phyloP scores from a whole-genome alignment of 1,139 yeast species.

The Arxiozyma heterogenica region DNA sequence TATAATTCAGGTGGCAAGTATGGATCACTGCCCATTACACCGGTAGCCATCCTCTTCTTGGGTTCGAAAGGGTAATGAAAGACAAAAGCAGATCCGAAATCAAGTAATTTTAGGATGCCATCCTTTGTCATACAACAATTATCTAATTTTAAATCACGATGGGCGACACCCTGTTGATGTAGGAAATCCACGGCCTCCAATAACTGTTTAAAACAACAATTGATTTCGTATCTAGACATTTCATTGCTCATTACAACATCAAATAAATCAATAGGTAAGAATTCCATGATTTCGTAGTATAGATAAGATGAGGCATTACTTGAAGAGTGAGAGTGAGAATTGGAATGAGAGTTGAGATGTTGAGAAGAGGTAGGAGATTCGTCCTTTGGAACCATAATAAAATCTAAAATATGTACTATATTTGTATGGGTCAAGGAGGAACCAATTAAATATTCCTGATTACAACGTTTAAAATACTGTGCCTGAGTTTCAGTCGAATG shows the following conservation, averaged over 20 bases:
- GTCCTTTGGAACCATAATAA: slow-evolving; percentile 28
- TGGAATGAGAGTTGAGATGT: slow-evolving; percentile 43
- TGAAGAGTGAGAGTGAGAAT: background rate
- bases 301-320: background rate
- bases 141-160: slow-evolving; percentile 87
- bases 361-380: slow-evolving; percentile 38
- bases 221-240: slow-evolving; percentile 75
- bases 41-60: slow-evolving; percentile 69
- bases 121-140: slow-evolving; percentile 82
- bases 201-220: slow-evolving; percentile 83
- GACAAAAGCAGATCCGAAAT: slow-evolving; percentile 91
- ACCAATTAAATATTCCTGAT: slow-evolving; percentile 94
- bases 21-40: slow-evolving; percentile 96
- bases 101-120: slow-evolving; percentile 85
- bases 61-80: slow-evolving; percentile 85
- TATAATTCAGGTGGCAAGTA: slow-evolving; percentile 94
- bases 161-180: slow-evolving; percentile 85
- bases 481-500: slow-evolving; percentile 71
- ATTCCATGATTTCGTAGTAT: slow-evolving; percentile 93
- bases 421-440: slow-evolving; percentile 93
- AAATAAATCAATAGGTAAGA: slow-evolving; percentile 90
- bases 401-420: slow-evolving; percentile 85
- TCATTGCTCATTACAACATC: slow-evolving; percentile 95
- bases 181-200: slow-evolving; percentile 72
- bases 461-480: slow-evolving; percentile 87